A percentile compares a stretch with the other conserved stretches of the same genome.
phyloP scores from a whole-genome alignment of 1,139 yeast genomes.

The Yamadazyma dendronema region DNA sequence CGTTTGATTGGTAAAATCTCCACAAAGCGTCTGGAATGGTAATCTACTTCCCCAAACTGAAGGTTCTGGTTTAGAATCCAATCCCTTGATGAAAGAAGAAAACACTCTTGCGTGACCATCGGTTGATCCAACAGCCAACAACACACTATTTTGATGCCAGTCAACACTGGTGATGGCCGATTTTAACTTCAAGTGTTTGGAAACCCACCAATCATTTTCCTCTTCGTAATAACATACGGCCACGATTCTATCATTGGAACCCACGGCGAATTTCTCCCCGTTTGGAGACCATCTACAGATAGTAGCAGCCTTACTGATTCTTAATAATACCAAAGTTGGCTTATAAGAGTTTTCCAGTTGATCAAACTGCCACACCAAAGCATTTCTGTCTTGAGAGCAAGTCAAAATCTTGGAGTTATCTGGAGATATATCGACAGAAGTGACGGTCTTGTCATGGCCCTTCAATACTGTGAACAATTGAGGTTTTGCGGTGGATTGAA shows the following conservation, averaged over 20 bases:
- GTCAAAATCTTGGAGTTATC: conserved; percentile 87
- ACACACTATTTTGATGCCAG: conserved; percentile 94
- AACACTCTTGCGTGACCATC: conserved; percentile 95
- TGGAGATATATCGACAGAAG: conserved; percentile 88
- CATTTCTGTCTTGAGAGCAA: conserved; percentile 97
- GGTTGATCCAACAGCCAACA: conserved; percentile 88
- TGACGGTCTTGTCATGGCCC: conserved; percentile 93
- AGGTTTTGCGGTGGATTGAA: conserved; percentile 45
- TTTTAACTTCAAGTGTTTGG: conserved; percentile 89
- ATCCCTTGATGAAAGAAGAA: conserved; percentile 87
- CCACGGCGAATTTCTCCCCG: conserved; percentile 94
- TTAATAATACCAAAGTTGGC: conserved; percentile 87
- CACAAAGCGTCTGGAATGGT: conserved; percentile 92
- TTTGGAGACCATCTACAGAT: conserved; percentile 91
- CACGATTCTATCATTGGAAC: conserved; percentile 90
- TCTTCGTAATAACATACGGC: conserved; percentile 95
- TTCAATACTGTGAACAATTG: conserved; percentile 59
- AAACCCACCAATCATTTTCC: conserved; percentile 99
- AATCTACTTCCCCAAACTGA: conserved; percentile 92
- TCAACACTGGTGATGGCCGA: conserved; percentile 81
- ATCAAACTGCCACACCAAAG: conserved; percentile 87
- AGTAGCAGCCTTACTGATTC: conserved; percentile 95
- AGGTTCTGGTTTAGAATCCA: conserved; percentile 80
- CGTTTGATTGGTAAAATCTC: conserved; percentile 72
- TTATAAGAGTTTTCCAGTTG: conserved; percentile 55